phyloP scores from a whole-genome alignment of 176 grass and related monocot genomes.

The Cymbopogon citratus region DNA sequence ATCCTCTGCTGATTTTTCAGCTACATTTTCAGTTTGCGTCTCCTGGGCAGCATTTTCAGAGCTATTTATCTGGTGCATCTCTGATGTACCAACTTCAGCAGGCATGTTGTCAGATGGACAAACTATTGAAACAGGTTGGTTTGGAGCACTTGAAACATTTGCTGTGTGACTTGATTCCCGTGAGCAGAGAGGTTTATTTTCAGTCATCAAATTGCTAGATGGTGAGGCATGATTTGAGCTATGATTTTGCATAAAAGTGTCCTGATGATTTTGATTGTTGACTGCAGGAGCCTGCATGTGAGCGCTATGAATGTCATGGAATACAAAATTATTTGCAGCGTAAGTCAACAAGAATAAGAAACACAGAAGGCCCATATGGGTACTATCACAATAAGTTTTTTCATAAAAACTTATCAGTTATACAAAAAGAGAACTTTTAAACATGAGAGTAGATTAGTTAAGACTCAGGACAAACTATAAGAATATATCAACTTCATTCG shows the following conservation, averaged over 20 bases:
- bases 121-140: slow-evolving; percentile 47
- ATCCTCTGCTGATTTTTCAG: slow-evolving; percentile 78
- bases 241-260: slow-evolving; percentile 55
- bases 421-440: no score
- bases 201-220: slow-evolving; percentile 43
- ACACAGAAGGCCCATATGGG: not conserved
- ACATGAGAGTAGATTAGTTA: not conserved
- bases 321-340: not conserved
- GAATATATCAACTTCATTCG: slow-evolving; percentile 4
- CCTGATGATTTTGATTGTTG: slow-evolving; percentile 9
- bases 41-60: slow-evolving; percentile 49
- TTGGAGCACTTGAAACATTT: slow-evolving; percentile 34
- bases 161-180: slow-evolving; percentile 32
- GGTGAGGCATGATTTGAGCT: slow-evolving; percentile 31
- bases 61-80: slow-evolving; percentile 33
- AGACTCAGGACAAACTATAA: not conserved
- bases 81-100: slow-evolving; percentile 45
- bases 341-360: slow-evolving; percentile 8
- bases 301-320: slow-evolving; percentile 9
- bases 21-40: slow-evolving; percentile 46
- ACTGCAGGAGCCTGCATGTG: slow-evolving; percentile 47
- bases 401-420: not conserved
- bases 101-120: slow-evolving; percentile 36
- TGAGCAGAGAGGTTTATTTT: slow-evolving; percentile 39
- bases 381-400: slow-evolving; percentile 17